Evolutionary conservation across 495 filamentous ascomycete genomes (phyloP), one percentile per base, ranked within the genome.

Genomic region (Xylaria nigripes): DNA sequence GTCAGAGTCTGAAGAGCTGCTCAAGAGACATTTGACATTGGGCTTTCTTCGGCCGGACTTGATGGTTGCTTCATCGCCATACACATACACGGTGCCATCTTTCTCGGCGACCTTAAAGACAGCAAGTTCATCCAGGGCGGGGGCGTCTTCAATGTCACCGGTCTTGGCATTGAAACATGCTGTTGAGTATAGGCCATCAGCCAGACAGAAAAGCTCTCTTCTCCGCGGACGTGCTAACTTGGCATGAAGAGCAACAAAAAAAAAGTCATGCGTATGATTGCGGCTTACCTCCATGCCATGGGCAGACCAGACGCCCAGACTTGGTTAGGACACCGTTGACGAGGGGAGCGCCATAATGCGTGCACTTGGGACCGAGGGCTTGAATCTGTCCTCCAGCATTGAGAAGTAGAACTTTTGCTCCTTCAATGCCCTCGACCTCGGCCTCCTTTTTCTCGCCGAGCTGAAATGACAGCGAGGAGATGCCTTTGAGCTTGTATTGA

Each of bases 131-230:
- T 96, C 89, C 6, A 94, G 75, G 2, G 89, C 93, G 1, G 93
- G 93, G 0, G 92, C 90, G 66, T 97, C 86, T 69, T 98, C 93
- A 44, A 98, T 86, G 56, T 96, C 92, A 25, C 93, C 93, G n/a
- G 86, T 91, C 40, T 76, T 71, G 50, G 87, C 81, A 56, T 88
- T 89, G 70, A 96, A 98, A 75, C 93, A 98, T 36, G 93, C 93
- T 90, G 57, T 18, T 36, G 34, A 6, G 56, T 58, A 29, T 6
- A 24, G 44, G 3, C 46, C 40, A 45, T 57, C 48, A 63, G 59
- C 43, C 36, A 40, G 22, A 40, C 21, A 58, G 18, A 3, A 25
- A 27, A 27, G 24, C 22, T 18, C 12, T n/a, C 36, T 23, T 29
- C 32, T 3, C 32, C 32, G 13, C 13, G 32, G 13, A 36, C 2